Percentiles rank a stretch among this genome's conserved stretches.
Evolutionary conservation across 768 basidiomycete species (phyloP).

Genomic region (Hysterangium stoloniferum): DNA sequence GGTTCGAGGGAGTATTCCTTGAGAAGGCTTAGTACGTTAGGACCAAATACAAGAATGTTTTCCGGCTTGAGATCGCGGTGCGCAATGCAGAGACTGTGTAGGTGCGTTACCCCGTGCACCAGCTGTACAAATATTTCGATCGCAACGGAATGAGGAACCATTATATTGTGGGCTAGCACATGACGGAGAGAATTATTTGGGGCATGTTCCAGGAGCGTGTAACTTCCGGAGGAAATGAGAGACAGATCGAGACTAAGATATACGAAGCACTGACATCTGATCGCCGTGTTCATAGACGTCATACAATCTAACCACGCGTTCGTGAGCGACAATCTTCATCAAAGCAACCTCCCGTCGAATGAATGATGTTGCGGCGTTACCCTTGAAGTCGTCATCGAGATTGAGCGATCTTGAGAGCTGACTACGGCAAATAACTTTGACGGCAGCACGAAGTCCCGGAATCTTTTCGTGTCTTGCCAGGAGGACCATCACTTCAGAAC

Average conservation of each 20-base stretch:
- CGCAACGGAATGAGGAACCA: background rate
- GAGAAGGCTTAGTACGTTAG: background rate
- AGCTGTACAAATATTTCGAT: constrained; percentile 89
- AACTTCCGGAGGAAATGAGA: background rate
- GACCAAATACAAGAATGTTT: constrained; percentile 55
- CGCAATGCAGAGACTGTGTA: constrained; percentile 90
- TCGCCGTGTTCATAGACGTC: background rate
- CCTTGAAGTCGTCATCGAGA: background rate
- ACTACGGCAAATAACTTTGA: background rate
- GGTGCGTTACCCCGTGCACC: constrained; percentile 97
- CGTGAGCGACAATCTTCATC: background rate
- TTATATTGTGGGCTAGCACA: background rate
- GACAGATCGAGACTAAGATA: background rate
- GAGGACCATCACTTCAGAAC: background rate
- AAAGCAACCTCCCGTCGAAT: background rate
- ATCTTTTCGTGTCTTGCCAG: background rate
- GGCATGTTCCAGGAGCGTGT: background rate
- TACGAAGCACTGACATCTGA: background rate
- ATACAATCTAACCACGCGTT: constrained; percentile 1
- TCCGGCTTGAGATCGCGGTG: constrained; percentile 99
- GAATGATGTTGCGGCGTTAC: too few relatives aligned
- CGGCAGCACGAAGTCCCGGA: background rate
- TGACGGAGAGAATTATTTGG: background rate
- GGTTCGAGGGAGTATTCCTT: background rate
- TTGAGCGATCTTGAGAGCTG: background rate